Evolutionary conservation across 106 monocot genomes (phyloP), one percentile per base, ranked within the genome.

Genomic region (Dioscorea alata): DNA sequence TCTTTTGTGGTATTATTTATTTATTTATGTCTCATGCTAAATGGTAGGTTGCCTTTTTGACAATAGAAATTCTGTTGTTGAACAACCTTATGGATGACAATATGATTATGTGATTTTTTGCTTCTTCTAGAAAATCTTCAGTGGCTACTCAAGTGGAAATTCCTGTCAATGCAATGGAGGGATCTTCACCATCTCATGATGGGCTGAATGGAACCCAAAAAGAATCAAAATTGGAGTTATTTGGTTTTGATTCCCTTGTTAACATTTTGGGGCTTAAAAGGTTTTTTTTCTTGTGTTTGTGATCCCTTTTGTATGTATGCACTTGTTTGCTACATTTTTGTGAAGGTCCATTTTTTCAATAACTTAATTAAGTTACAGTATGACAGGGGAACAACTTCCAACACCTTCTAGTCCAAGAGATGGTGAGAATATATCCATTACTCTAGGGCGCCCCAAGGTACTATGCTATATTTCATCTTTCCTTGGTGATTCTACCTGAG

Each of bases 191-290:
- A 48, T 52, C 65, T 69, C 74, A 69, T 50, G 88, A 34, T 63
- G 73, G 25, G 48, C 52, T 68, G 0, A 75, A 68, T 76, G 84
- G 71, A 64, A 73, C 69, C 60, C 72, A 85, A 24, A 81, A 28
- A 15, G 92, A 97, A 75, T 97, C 97, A 60, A 97, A 92, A 48
- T 48, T 97, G 65, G 96, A 97, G 60, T 71, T 97, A 23, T 97
- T 97, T 85, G 96, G 92, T 66, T 96, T 96, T 73, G 92, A 97
- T 76, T 92, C 96, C 64, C 86, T 97, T 75, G 96, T 97, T 34
- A 92, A 89, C 74, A 89, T 90, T 61, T 77, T 94, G 85, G 94
- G 94, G 16, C 90, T 94, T 50, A 94, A 81, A 59, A 90, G 90
- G 94, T 94, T 84, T 13, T 6, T 33, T 64, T 61, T 63, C 4